A percentile compares a stretch with the other conserved stretches of the same genome.
These are phyloP conservation scores for Plasmodium vivax DNA, from an alignment of 169 alveolate genomes.

Conservation along the genomic window DNA sequence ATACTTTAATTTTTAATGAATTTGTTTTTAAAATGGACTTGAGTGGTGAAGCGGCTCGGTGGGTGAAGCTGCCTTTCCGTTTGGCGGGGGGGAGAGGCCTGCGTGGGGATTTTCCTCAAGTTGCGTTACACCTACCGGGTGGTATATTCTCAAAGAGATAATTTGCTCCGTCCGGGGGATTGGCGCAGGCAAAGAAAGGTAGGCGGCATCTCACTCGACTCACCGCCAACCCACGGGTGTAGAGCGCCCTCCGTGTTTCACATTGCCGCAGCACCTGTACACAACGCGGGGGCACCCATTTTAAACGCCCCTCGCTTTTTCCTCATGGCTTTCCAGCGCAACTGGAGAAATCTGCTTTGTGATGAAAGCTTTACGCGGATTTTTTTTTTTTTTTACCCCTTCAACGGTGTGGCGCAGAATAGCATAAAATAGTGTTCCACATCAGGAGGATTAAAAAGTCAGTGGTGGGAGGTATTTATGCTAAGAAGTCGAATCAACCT, in stretches of 20 bases:
- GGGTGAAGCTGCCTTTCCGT: not conserved
- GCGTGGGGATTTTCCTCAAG: not conserved
- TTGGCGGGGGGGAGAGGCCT: not conserved
- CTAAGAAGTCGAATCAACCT: not conserved
- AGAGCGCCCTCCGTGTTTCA: not conserved
- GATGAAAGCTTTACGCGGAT: not conserved
- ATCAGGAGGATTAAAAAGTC: not conserved
- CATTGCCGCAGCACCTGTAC: not conserved
- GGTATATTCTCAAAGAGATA: not conserved
- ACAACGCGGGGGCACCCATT: not conserved
- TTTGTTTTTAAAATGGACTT: not conserved
- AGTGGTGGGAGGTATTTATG: not conserved
- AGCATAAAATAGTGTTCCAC: not conserved
- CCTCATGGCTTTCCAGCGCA: not conserved
- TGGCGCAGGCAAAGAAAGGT: too few species aligned
- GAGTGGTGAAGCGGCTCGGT: too few species aligned
- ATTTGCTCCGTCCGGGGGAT: not conserved
- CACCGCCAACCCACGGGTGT: too few species aligned
- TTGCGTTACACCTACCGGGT: not conserved
- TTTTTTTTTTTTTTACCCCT: not conserved
- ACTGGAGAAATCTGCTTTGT: not conserved
- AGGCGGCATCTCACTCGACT: not conserved
- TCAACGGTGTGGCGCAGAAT: not conserved
- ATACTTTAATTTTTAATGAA: constrained; percentile 8
- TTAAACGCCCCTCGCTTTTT: not conserved